Conservation (phyloP, 2,329 filamentous ascomycete genomes). For the Cephalotrichum gorgonifer region DNA sequence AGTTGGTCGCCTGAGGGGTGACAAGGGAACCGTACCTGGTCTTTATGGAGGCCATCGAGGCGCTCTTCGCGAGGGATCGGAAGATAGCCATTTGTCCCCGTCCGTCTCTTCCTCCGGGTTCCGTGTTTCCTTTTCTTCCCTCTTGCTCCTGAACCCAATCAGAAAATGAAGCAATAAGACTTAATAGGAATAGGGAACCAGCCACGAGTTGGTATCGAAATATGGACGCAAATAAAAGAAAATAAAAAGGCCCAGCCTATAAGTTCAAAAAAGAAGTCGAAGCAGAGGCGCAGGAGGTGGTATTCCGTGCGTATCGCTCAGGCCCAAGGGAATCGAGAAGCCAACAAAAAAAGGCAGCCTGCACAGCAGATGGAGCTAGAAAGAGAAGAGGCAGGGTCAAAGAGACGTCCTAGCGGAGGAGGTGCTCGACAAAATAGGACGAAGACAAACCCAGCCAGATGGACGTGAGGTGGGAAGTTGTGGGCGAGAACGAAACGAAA, state of each 20-base stretch:
- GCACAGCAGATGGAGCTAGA: constrained; percentile 3
- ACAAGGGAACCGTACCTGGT: background rate
- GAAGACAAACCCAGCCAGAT: too few relatives aligned
- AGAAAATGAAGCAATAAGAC: background rate
- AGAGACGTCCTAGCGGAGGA: background rate
- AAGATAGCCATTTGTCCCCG: constrained; percentile 1
- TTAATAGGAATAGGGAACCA: background rate
- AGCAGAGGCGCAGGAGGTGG: background rate
- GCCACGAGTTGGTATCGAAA: background rate
- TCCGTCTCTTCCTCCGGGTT: constrained; percentile 1
- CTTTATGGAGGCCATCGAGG: constrained; percentile 1
- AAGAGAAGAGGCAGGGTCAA: constrained; percentile 2
- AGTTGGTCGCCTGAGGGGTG: background rate
- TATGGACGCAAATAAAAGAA: background rate
- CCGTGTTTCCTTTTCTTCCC: background rate
- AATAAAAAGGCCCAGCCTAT: constrained; percentile 2
- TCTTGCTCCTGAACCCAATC: background rate
- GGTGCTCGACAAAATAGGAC: background rate
- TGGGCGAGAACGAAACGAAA: constrained; percentile 2
- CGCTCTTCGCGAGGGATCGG: background rate
- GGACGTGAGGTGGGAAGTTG: too few relatives aligned
- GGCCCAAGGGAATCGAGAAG: background rate
- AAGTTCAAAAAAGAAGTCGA: background rate
- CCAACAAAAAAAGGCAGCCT: background rate
- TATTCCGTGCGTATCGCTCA: background rate